Evolutionary conservation across 202 grass and related monocot species (phyloP), one percentile per base, ranked within the genome.

Genomic region (Panicum hallii): DNA sequence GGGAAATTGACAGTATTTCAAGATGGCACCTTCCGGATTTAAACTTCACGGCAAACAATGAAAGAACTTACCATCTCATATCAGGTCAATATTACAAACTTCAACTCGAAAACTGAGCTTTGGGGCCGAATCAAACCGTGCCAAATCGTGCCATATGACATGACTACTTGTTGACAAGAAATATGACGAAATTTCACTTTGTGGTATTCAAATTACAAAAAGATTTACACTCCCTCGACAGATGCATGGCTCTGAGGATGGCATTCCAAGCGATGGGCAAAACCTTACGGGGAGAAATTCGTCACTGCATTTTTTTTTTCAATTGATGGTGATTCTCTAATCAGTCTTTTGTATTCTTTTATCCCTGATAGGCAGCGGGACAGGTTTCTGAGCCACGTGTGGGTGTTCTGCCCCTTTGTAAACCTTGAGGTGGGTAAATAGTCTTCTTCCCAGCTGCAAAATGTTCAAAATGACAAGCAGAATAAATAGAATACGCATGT

Each of bases 351-450:
- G 80, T 80, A 97, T 97, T 94, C 97, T 94, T 80, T 94, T 99
- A 83, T 99, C 97, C 52, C 82, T 85, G 46, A 97, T 96, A 50
- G 97, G 93, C 70, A 99, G 87, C 26, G 90, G 91, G 71, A 99
- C 80, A 43, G 91, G 93, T 69, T 92, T 83, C 72, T 99, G 93
- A 76, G 97, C 97, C 16, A 90, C 84, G 30, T 99, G 97, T 0
- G 91, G 93, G 75, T 99, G 97, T 16, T 97, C 97, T 77, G 91
- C 28, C 65, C 97, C 97, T 87, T 94, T 88, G 82, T 97, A 99
- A 22, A 99, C 97, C 85, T 99, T 97, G 49, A 99, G 93, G 86
- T 97, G 97, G 72, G 97, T 99, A 84, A 99, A 99, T 46, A 99
- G 77, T 55, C 79, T 66, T 90, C 97, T 96, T 80, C 97, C 97